Conservation (phyloP, 1,139 yeast species). For the Debaryomyces robertsiae region DNA sequence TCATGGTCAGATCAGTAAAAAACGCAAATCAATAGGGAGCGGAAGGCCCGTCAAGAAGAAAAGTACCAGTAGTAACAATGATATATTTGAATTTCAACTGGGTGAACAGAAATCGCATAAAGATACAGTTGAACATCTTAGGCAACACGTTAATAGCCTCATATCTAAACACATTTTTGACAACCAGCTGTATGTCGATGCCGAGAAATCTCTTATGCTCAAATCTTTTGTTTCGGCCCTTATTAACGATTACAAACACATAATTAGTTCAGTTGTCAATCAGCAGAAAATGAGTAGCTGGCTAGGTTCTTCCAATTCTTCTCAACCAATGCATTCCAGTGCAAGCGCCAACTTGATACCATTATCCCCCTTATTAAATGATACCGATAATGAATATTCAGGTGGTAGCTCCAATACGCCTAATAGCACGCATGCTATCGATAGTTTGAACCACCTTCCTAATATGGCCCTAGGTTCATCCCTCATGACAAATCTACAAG, state of each 20-base stretch:
- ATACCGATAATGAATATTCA: conserved; percentile 29
- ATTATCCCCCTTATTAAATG: conserved; percentile 40
- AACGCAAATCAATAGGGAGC: not conserved
- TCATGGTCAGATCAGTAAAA: not conserved
- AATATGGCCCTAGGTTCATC: conserved; percentile 15
- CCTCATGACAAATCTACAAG: conserved; percentile 1
- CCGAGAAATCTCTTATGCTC: conserved; percentile 24
- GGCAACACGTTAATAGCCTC: conserved; percentile 23
- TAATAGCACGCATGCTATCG: conserved; percentile 16
- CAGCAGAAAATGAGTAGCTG: conserved; percentile 21
- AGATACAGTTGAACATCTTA: conserved; percentile 8
- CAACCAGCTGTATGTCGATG: conserved; percentile 19
- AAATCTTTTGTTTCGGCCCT: conserved; percentile 29
- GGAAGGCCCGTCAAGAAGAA: not conserved
- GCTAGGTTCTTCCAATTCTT: conserved; percentile 18
- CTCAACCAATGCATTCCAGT: conserved; percentile 11
- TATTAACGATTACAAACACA: conserved; percentile 24
- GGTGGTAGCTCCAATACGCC: conserved; percentile 14
- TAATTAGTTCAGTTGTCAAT: conserved; percentile 7
- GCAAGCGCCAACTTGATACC: conserved; percentile 32
- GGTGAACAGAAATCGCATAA: not conserved
- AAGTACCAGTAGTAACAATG: not conserved
- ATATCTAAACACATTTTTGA: conserved; percentile 21
- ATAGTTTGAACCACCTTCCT: conserved; percentile 22
- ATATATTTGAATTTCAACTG: no score